Conservation (phyloP, 2,329 filamentous ascomycete genomes). For the Fusarium torulosum region DNA sequence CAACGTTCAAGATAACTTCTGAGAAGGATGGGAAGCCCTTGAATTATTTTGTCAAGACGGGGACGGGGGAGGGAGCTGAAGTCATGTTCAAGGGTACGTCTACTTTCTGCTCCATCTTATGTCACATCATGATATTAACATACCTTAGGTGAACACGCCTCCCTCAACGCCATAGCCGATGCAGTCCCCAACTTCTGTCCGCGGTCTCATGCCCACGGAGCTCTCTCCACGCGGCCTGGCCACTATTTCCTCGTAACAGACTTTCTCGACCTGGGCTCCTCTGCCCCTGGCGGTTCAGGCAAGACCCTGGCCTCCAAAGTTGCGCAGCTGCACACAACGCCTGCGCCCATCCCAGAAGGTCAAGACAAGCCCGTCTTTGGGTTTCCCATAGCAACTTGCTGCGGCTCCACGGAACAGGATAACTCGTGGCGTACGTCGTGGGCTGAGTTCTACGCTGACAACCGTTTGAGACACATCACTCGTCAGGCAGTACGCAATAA, state of each 20-base stretch:
- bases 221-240: constrained; percentile 64
- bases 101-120: constrained; percentile 10
- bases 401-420: constrained; percentile 84
- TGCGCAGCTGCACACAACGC: constrained; percentile 80
- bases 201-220: constrained; percentile 78
- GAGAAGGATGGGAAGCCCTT: constrained; percentile 62
- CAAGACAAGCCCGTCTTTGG: constrained; percentile 77
- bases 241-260: constrained; percentile 77
- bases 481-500: constrained; percentile 69
- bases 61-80: constrained; percentile 68
- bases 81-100: constrained; percentile 76
- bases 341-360: constrained; percentile 74
- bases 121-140: constrained; percentile 17
- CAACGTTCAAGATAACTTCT: constrained; percentile 70
- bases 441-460: constrained; percentile 87
- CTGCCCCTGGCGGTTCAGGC: constrained; percentile 59
- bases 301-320: constrained; percentile 79
- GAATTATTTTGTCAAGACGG: constrained; percentile 80
- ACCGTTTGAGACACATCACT: constrained; percentile 76
- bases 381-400: constrained; percentile 87
- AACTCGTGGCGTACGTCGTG: constrained; percentile 80
- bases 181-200: constrained; percentile 82
- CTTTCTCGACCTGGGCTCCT: constrained; percentile 75
- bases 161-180: constrained; percentile 82
- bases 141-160: constrained; percentile 79